These are phyloP conservation scores for Penicillium nucicola DNA, from an alignment of 495 filamentous ascomycete species.

Conservation along the genomic window DNA sequence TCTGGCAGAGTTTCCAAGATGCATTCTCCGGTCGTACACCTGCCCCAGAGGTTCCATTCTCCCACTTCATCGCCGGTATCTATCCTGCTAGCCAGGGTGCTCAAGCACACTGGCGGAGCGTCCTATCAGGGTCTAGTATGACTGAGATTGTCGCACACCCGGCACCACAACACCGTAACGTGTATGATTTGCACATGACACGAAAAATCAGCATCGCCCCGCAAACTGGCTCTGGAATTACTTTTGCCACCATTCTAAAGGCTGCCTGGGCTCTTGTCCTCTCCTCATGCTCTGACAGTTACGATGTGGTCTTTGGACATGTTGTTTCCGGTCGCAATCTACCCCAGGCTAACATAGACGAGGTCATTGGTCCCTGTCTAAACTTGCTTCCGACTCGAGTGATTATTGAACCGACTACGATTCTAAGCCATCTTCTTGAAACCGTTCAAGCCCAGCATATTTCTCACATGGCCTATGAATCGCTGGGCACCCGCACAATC, in stretches of 20 bases:
- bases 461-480: not conserved
- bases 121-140: not conserved
- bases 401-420: not conserved
- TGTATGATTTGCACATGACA: not conserved
- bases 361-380: slow-evolving; percentile 39
- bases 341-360: slow-evolving; percentile 26
- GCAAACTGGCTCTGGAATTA: not conserved
- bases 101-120: not conserved
- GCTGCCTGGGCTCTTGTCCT: slow-evolving; percentile 34
- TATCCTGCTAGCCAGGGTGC: not conserved
- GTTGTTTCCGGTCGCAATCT: slow-evolving; percentile 30
- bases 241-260: slow-evolving; percentile 26
- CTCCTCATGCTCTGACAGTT: slow-evolving; percentile 7
- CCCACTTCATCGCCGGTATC: not conserved
- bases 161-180: not conserved
- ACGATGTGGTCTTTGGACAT: slow-evolving; percentile 31
- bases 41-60: not conserved
- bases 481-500: not conserved
- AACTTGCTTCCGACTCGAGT: slow-evolving; percentile 46
- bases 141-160: not conserved
- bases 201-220: not conserved
- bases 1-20: not conserved
- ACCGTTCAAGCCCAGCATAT: not conserved
- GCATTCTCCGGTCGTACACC: not conserved
- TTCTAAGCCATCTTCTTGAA: not conserved